Evolutionary conservation across 2,329 filamentous ascomycete genomes (phyloP), one percentile per base, ranked within the genome.

Genomic region (Escovopsis sp.): DNA sequence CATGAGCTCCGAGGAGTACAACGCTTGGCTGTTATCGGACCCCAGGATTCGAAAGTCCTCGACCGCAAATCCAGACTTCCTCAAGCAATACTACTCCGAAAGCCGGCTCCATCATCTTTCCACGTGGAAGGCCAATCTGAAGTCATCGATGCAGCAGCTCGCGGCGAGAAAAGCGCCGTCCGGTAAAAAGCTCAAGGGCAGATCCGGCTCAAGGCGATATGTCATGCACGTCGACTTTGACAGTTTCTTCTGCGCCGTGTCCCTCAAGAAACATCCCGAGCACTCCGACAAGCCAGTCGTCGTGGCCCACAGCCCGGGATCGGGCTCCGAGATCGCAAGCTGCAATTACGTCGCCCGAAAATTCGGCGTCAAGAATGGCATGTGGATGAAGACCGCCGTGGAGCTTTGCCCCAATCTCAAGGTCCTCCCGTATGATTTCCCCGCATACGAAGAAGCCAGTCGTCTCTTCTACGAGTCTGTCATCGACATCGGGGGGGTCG

Each of bases 191-290:
- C 6, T 65, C 50, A 67, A 79, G 52, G 68, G 70, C 35, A 68
- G 70, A 24, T 66, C 72, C 11, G 83, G 81, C 0, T 63, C 78
- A 3, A 72, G 88, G 45, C 68, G 83, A 39, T 98, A 96, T 52
- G 72, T 98, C 41, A 74, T 98, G 55, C 91, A 98, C 53, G 86
- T 98, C 27, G 91, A 98, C 56, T 98, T 98, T 58, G 93, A 98
- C 62, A 91, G 87, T 59, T 98, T 98, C 63, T 98, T 98, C 60
- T 94, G 88, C 45, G 85, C 93, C 0, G 85, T 98, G 0, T 95
- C 91, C 1, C 56, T 77, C 12, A 86, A 87, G 51, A 82, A 78
- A 41, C 70, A 79, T 20, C 87, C 89, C 0, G 77, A 93, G 15
- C 80, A 76, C 45, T 66, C 70, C 33, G 79, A 84, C 39, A 89